A percentile compares a stretch with the other conserved stretches of the same genome.
These are phyloP conservation scores for Diaporthe sp. DNA, from an alignment of 2,329 filamentous ascomycete genomes.

Conservation along the genomic window DNA sequence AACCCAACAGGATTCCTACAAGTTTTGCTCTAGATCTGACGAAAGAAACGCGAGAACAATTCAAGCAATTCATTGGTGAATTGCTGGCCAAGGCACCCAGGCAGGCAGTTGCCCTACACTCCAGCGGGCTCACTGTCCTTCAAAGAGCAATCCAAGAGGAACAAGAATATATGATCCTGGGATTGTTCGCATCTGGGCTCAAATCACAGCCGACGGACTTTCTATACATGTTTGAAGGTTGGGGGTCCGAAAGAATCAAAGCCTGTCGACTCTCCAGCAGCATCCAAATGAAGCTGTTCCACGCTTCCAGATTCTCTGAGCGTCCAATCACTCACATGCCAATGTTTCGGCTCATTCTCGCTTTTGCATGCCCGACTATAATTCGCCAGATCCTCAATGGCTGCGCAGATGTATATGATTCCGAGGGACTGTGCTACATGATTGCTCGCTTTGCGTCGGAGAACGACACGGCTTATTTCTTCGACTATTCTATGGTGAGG, in stretches of 20 bases:
- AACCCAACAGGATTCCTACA: too few relatives aligned
- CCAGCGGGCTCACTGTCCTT: not conserved
- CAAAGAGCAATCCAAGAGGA: not conserved
- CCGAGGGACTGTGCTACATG: not conserved
- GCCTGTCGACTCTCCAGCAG: not conserved
- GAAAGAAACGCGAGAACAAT: not conserved
- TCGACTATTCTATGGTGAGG: rapidly evolving
- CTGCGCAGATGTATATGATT: not conserved
- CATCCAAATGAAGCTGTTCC: not conserved
- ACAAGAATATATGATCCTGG: not conserved
- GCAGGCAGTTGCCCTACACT: not conserved
- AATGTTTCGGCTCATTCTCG: not conserved
- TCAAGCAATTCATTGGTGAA: not conserved
- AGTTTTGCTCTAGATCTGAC: too few relatives aligned
- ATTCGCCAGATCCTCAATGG: not conserved
- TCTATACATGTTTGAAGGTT: not conserved
- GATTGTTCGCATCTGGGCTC: not conserved
- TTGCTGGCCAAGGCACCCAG: not conserved
- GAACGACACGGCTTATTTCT: not conserved
- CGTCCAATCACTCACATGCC: not conserved
- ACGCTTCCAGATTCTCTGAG: not conserved
- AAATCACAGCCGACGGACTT: not conserved
- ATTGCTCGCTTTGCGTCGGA: not conserved
- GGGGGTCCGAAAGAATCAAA: rapidly evolving
- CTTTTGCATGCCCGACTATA: not conserved